A percentile compares a stretch with the other conserved stretches of the same genome.
Conservation (phyloP, 1,139 yeast genomes). For the Casaregolazyma suthepensis region DNA sequence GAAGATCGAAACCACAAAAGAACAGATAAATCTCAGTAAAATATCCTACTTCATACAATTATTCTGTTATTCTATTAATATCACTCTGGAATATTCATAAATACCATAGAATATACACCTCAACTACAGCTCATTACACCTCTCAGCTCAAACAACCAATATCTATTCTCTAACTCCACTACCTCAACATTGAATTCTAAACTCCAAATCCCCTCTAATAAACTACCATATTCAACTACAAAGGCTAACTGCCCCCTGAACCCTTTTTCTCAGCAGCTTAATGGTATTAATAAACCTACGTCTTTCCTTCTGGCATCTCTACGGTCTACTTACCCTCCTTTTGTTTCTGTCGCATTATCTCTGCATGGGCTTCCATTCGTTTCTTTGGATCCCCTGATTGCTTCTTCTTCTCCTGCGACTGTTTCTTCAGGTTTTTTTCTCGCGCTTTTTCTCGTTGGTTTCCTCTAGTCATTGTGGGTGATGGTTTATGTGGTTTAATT, state of each 20-base stretch:
- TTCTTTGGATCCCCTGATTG: slow-evolving; percentile 76
- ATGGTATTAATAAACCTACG: background rate
- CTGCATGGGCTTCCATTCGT: slow-evolving; percentile 83
- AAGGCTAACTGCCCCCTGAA: slow-evolving; percentile 1
- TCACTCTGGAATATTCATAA: no score
- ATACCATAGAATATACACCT: no score
- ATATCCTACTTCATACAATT: no score
- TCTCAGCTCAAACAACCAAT: no score
- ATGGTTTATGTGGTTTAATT: background rate
- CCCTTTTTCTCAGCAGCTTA: slow-evolving; percentile 9
- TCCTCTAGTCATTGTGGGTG: slow-evolving; percentile 83
- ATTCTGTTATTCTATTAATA: no score
- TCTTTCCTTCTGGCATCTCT: background rate
- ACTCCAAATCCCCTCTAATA: background rate
- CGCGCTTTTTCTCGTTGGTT: slow-evolving; percentile 95
- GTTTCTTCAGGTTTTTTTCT: slow-evolving; percentile 79
- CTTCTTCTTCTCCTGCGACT: slow-evolving; percentile 55
- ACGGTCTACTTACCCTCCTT: slow-evolving; percentile 55
- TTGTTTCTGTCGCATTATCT: slow-evolving; percentile 81
- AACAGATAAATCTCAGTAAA: no score
- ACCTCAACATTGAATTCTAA: background rate
- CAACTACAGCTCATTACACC: no score
- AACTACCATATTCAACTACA: background rate
- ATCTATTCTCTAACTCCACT: no score
- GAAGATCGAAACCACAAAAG: background rate